Base-by-base conservation (phyloP, 2,329 filamentous ascomycete genomes). In the Phaeoacremonium minimum region DNA sequence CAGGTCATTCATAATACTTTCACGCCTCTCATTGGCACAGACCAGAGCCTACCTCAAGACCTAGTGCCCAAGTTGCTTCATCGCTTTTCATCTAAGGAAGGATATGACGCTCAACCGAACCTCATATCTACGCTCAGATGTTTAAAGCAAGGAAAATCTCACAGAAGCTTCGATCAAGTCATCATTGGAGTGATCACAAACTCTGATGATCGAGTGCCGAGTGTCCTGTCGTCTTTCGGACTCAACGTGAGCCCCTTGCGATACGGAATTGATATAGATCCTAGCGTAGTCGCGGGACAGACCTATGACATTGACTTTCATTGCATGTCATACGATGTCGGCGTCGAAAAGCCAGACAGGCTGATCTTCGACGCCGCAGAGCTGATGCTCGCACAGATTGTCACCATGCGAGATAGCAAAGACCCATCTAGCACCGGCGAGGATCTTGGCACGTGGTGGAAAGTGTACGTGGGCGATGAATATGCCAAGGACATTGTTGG, bases 281-380 rank as follows among this genome's bases (percentile, higher is more conserved):
- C 22, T 4, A 9, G 7, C 7, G 18, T 16, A 7, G 6, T 4
- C 5, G 6, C 20, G 17, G 49, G 18, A 11, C 28, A 36, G 12
- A 32, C 38, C 15, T 51, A 46, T 33, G 60, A 56, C 44, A 57
- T 83, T 30, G 69, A 75, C 47, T 80, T 83, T 42, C 64, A 73
- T 6, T 73, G 75, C 41, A 68, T 81, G 51, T 83, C 77, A 14
- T 84, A 83, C 44, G 77, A 83, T 46, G 71, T 76, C 5, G 79
- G 78, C 0, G 51, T 58, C 16, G 74, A 76, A 45, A 85, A 85
- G 51, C 80, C 80, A 0, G 63, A 77, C 35, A 44, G 40, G 7
- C 45, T 51, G 4, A 80, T 84, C 3, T 85, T 83, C 42, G 52
- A 62, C 2, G 69, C 75, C 0, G 79, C 77, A 0, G 63, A 68